Percentiles rank a stretch among this genome's conserved stretches.
Evolutionary conservation across 768 basidiomycete species (phyloP).

Genomic region (Xerocomus spinulosus): DNA sequence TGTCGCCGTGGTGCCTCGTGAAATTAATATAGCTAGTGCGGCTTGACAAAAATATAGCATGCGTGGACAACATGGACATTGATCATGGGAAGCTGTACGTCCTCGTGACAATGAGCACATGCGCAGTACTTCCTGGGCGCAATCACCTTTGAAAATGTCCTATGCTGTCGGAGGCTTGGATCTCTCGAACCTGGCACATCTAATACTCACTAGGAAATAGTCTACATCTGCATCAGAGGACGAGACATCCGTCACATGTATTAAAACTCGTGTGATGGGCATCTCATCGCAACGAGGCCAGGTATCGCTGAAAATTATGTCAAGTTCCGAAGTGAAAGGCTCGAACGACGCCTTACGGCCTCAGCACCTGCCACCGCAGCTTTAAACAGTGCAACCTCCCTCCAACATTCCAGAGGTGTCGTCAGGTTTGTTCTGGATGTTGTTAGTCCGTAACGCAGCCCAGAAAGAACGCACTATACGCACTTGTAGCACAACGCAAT

Average conservation of each 20-base stretch:
- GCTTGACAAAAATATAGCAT: constrained; percentile 13
- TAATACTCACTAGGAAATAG: too few relatives aligned
- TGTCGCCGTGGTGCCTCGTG: constrained; percentile 19
- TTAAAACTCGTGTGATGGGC: background rate
- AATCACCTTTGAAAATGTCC: constrained; percentile 9
- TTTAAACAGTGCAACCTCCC: constrained; percentile 67
- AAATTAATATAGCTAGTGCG: constrained; percentile 19
- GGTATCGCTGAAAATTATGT: constrained; percentile 47
- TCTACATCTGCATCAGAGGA: too few relatives aligned
- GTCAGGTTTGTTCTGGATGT: constrained; percentile 36
- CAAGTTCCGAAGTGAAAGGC: constrained; percentile 6
- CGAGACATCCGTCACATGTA: too few relatives aligned
- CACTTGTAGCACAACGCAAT: constrained; percentile 76
- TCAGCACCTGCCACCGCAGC: constrained; percentile 62
- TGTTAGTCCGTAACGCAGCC: background rate
- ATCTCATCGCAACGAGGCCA: constrained; percentile 50
- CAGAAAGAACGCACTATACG: background rate
- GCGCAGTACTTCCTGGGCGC: constrained; percentile 18
- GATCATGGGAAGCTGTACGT: constrained; percentile 15
- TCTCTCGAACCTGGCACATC: too few relatives aligned
- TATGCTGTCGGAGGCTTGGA: background rate
- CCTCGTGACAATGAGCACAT: constrained; percentile 21
- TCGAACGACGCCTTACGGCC: constrained; percentile 43
- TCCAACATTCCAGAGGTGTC: constrained; percentile 69
- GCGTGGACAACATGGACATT: constrained; percentile 16